Percentiles rank a stretch among this genome's conserved stretches.
Evolutionary conservation across 2,329 filamentous ascomycete genomes (phyloP).

Genomic region (Colletotrichum gloeosporioides): DNA sequence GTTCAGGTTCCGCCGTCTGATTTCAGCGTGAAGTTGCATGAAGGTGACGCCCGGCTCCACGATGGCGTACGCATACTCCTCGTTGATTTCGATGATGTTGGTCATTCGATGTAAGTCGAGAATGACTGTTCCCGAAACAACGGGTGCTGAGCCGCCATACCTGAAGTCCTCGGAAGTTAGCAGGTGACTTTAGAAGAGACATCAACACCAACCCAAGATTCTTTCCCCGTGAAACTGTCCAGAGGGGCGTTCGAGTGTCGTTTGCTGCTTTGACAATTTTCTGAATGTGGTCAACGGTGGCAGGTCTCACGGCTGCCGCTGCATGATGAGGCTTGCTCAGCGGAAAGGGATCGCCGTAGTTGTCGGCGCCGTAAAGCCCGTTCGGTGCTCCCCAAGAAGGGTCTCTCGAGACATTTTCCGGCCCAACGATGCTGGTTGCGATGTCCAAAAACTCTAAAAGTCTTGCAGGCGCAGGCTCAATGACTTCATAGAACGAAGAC

Average conservation of each 20-base stretch:
- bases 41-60: slow-evolving; percentile 52
- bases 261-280: background rate
- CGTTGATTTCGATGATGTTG: slow-evolving; percentile 46
- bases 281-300: background rate
- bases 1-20: slow-evolving; percentile 35
- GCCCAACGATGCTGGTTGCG: background rate
- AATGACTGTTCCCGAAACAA: slow-evolving; percentile 39
- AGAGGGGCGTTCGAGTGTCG: background rate
- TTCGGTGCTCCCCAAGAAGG: background rate
- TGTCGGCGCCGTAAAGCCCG: background rate
- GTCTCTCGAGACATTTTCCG: background rate
- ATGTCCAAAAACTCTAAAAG: background rate
- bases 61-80: slow-evolving; percentile 46
- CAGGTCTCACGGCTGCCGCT: background rate
- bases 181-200: background rate
- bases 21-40: slow-evolving; percentile 41
- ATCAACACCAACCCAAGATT: background rate
- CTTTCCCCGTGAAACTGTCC: background rate
- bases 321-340: background rate
- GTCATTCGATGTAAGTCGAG: slow-evolving; percentile 48
- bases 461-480: accelerated
- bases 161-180: background rate
- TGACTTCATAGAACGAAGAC: background rate
- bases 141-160: slow-evolving; percentile 52
- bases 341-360: background rate